Evolutionary conservation across 257 asterid genomes (phyloP), one percentile per base, ranked within the genome.

Genomic region (Nicotiana obtusifolia): DNA sequence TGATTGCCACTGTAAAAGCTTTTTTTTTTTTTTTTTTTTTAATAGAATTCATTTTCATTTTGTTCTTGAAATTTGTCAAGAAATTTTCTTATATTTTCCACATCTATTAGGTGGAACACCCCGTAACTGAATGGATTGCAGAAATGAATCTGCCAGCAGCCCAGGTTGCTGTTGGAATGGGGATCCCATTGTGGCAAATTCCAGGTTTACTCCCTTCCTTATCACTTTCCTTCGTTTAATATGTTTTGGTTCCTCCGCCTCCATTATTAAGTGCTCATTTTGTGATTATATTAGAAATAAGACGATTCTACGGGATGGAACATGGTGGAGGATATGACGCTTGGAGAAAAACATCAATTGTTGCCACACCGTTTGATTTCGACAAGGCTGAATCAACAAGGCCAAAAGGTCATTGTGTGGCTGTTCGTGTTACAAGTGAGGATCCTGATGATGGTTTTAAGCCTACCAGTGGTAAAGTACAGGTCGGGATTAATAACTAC

Each of bases 371-470:
- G 57, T 96, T 96, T 89, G 99, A 96, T 88, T 96, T 96, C 83
- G 98, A 96, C 82, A 85, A 90, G 86, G 98, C 95, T 52, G 92
- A 90, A 87, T 94, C 99, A 15, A 88, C 87, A 60, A 90, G 85
- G 89, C 99, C 98, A 56, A 96, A 91, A 91, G 99, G 99, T 86
- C 99, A 96, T 84, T 93, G 98, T 87, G 94, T 96, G 47, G 99
- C 99, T 22, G 98, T 96, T 76, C 98, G 99, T 62, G 98, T 96
- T 82, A 96, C 99, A 57, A 96, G 99, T 83, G 99, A 96, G 89
- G 99, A 96, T 88, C 99, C 99, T 33, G 98, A 96, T 90, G 99
- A 96, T 89, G 99, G 99, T 49, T 96, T 96, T 86, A 96, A 96
- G 92, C 99, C 99, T 67, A 96, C 99, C 49, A 82, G 99, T 89